Evolutionary conservation across 345 rosid species (phyloP).

Genomic region (Salix koriyanagi): DNA sequence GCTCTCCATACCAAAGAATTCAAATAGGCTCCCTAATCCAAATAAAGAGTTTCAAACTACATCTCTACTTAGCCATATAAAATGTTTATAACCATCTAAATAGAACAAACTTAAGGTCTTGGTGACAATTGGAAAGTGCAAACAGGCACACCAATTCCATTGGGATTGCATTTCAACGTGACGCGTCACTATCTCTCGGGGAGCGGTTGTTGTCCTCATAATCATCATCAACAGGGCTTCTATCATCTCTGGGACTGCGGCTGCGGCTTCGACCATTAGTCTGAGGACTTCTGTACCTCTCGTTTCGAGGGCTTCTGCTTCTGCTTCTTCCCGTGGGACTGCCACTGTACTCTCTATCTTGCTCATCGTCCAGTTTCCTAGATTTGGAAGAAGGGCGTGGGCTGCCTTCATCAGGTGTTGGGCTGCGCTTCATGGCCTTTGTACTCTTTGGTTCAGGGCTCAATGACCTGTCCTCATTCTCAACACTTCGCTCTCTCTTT

Average conservation of each 20-base stretch:
- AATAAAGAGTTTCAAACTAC: background rate
- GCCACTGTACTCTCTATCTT: slow-evolving; percentile 23
- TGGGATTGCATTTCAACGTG: slow-evolving; percentile 11
- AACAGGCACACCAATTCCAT: background rate
- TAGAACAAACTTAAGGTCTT: background rate
- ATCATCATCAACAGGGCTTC: slow-evolving; percentile 45
- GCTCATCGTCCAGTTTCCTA: slow-evolving; percentile 19
- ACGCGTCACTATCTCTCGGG: slow-evolving; percentile 22
- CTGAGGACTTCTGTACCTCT: slow-evolving; percentile 16
- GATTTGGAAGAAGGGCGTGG: slow-evolving; percentile 28
- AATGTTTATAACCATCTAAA: background rate
- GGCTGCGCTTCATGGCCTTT: slow-evolving; percentile 55
- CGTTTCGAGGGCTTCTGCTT: slow-evolving; percentile 42
- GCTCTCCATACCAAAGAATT: background rate
- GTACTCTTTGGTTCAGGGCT: slow-evolving; percentile 33
- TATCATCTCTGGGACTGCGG: slow-evolving; percentile 45
- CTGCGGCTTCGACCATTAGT: slow-evolving; percentile 51
- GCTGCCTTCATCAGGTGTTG: slow-evolving; percentile 42
- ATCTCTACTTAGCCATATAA: background rate
- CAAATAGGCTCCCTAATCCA: background rate
- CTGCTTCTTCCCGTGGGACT: slow-evolving; percentile 40
- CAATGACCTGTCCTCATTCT: slow-evolving; percentile 24
- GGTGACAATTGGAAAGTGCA: background rate
- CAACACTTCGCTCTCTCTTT: slow-evolving; percentile 57
- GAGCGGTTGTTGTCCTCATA: slow-evolving; percentile 22